These are phyloP conservation scores for Phlebiopsis gigantea DNA, from an alignment of 768 basidiomycete genomes.

Conservation along the genomic window DNA sequence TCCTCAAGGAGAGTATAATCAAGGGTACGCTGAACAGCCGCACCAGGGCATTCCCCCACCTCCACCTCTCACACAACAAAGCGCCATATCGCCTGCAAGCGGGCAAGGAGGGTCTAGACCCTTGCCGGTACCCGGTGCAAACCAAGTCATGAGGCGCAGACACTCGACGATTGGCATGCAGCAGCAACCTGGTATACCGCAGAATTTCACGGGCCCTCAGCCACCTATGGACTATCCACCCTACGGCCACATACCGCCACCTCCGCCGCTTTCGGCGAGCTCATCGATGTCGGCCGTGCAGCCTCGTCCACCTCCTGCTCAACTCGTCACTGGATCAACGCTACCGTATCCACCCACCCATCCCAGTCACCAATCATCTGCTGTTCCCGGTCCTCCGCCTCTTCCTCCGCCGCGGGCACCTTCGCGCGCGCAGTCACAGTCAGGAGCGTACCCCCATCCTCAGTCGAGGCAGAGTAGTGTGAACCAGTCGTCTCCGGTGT, in stretches of 20 bases:
- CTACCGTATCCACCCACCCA: slow-evolving; percentile 5
- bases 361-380: slow-evolving; percentile 1
- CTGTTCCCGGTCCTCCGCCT: slow-evolving; percentile 24
- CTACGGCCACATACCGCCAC: slow-evolving; percentile 24
- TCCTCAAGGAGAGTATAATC: slow-evolving; percentile 23
- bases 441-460: neutral
- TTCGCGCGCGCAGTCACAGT: slow-evolving; percentile 1
- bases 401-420: slow-evolving; percentile 19
- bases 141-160: neutral
- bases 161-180: slow-evolving; percentile 3
- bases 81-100: slow-evolving; percentile 10
- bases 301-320: neutral
- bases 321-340: neutral
- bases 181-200: neutral
- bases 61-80: slow-evolving; percentile 22
- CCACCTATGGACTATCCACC: slow-evolving; percentile 23
- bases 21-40: too few relatives aligned
- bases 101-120: slow-evolving; percentile 11
- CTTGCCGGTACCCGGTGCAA: slow-evolving; percentile 7
- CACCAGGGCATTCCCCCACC: neutral
- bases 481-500: neutral
- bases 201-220: neutral
- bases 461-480: slow-evolving; percentile 1
- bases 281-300: neutral
- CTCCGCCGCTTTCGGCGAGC: neutral